These are phyloP conservation scores for Flaveria sonorensis DNA, from an alignment of 129 eudicot genomes.

Conservation along the genomic window DNA sequence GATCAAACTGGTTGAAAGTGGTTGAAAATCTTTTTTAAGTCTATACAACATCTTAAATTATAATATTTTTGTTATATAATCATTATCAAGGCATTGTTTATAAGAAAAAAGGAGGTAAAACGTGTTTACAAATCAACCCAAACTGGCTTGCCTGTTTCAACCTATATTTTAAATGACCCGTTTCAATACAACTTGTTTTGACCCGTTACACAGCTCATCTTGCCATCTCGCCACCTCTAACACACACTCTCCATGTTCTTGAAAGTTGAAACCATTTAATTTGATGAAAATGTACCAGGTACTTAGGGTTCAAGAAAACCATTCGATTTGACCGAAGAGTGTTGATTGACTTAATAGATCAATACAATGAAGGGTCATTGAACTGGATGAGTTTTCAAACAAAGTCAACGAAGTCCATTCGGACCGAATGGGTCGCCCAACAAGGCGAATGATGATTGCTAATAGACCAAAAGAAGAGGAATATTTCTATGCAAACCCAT, in stretches of 20 bases:
- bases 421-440: conserved; percentile 11
- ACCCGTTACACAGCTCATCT: neutral
- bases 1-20: neutral
- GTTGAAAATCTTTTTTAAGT: neutral
- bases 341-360: conserved; percentile 6
- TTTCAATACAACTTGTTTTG: neutral
- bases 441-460: neutral
- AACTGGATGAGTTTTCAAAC: conserved; percentile 14
- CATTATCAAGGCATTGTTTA: neutral
- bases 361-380: neutral
- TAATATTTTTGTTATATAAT: too few relatives aligned
- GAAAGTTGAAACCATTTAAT: conserved; percentile 5
- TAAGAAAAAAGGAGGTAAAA: neutral
- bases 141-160: neutral
- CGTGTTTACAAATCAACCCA: neutral
- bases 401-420: neutral
- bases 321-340: conserved; percentile 9
- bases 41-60: neutral
- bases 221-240: neutral
- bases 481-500: conserved; percentile 4
- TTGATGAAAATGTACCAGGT: conserved; percentile 4
- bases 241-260: neutral
- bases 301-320: conserved; percentile 16
- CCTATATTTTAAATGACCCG: neutral
- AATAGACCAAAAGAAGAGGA: conserved; percentile 9